Base-by-base conservation (phyloP, 2,329 filamentous ascomycete genomes). In the Mycosphaerella arachidis region DNA sequence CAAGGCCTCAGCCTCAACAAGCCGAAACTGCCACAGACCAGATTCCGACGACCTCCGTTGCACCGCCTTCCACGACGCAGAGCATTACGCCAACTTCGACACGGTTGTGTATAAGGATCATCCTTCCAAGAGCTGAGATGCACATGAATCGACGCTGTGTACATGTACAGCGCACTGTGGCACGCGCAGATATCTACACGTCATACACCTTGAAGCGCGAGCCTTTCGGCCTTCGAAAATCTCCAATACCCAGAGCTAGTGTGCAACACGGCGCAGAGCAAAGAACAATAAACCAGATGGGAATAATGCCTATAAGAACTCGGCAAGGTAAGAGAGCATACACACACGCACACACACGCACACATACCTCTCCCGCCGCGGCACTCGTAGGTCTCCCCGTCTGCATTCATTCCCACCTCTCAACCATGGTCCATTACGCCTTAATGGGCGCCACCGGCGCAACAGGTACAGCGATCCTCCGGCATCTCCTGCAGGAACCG, bases 381-480 rank as follows among this genome's bases (percentile, higher is more conserved):
- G 12, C 13, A 50, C 3, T 10, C 46, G 9, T 50, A 27, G 8
- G 6, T 29, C 24, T 29, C 12, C 18, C n/a, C 9, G 13, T 50
- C 29, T 50, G 46, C 20, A 50, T 50, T 7, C 20, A 18, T 9
- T 50, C 46, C 20, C 8, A 12, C 46, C 29, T 29, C 3, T 16
- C 29, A 27, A 18, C 27, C 8, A 52, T 52, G 50, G 50, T 52
- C 16, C 50, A 29, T 20, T 52, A 65, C 57, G 57, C 63, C 13
- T 55, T 66, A 12, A 59, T 68, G 13, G 66, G 66, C 10, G 66
- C 66, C 20, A 68, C 63, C 45, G 64, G 66, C 29, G 54, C 54
- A 6, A 65, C 64, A n/a, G 66, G 64, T 6, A 62, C 61, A 29
- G 57, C 65, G 9, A 61, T 65, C 18, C 54, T 66, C 18, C 53